Base-by-base conservation (phyloP, 345 rosid species). In the Jatropha curcas region DNA sequence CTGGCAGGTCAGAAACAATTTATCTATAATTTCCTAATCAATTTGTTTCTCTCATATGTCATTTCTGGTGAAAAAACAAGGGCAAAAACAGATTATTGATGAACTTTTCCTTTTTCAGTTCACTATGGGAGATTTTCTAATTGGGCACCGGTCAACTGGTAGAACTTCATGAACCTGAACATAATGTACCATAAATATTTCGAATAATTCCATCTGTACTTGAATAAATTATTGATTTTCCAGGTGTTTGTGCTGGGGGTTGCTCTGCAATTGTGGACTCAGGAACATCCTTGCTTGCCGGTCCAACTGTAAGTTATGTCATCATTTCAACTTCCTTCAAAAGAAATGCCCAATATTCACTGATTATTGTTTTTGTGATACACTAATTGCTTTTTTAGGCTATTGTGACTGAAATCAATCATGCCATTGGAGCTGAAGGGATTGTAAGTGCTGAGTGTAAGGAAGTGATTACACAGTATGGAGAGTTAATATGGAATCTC, bases 181-280 rank as follows among this genome's bases (percentile, higher is more conserved):
- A 34, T 41, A 46, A n/a, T n/a, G 41, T 57, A 28, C n/a, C 8
- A 56, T 45, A 28, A 73, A n/a, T n/a, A n/a, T n/a, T n/a, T n/a
- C n/a, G n/a, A n/a, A 19, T 22, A 48, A 17, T 33, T 56, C 7
- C 6, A 5, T 27, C 20, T n/a, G 8, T 2, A 57, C 4, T 65
- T 35, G 14, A 48, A 51, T 17, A 4, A 43, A 56, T 37, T n/a
- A 4, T 37, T 19, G 14, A 22, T 39, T 62, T 66, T 37, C 14
- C 81, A 84, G 97, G 89, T 60, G 80, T 84, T 48, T 92, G 96
- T 63, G 74, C 51, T 20, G 75, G 70, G 33, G 88, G 94, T 11
- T 92, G 98, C 69, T 90, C 85, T 70, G 94, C 89, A 59, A 85
- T 90, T 65, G 84, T 89, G 79, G 96, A 90, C 80, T 87, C 96